Conservation (phyloP, 1,139 yeast species). For the Sugiyamaella pinicola region DNA sequence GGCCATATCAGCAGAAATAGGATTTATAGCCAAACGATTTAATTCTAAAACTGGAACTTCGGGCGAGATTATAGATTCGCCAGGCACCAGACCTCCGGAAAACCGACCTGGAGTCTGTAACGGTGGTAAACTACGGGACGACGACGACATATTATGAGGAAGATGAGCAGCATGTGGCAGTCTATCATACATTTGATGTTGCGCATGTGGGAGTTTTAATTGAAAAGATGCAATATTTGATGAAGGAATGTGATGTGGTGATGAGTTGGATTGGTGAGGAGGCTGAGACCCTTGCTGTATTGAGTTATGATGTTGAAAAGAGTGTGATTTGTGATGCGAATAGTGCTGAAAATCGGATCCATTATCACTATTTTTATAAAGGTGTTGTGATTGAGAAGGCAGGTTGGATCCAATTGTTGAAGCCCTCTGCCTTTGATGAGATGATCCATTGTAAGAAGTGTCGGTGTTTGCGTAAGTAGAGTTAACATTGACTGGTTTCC, state of each 20-base stretch:
- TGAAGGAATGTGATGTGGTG: neutral
- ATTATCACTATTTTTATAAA: neutral
- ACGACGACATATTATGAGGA: neutral
- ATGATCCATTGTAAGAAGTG: neutral
- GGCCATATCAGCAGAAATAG: constrained; percentile 15
- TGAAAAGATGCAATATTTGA: neutral
- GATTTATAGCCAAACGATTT: neutral
- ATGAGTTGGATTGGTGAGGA: neutral
- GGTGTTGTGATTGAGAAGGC: neutral
- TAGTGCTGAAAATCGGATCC: neutral
- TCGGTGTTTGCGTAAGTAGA: neutral
- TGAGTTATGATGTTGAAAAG: neutral
- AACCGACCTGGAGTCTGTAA: too few species aligned
- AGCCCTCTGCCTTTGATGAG: neutral
- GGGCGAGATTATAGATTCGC: neutral
- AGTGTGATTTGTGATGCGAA: neutral
- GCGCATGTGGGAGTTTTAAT: too few species aligned
- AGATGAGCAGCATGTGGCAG: too few species aligned
- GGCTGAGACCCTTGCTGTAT: neutral
- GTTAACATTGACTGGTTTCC: constrained; percentile 14
- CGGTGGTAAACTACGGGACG: too few species aligned
- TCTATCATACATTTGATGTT: neutral
- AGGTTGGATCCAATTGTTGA: neutral
- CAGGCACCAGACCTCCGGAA: too few species aligned
- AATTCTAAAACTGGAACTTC: constrained; percentile 6